Evolutionary conservation across 2,329 filamentous ascomycete genomes (phyloP).

Genomic region (Penicillium italicum): DNA sequence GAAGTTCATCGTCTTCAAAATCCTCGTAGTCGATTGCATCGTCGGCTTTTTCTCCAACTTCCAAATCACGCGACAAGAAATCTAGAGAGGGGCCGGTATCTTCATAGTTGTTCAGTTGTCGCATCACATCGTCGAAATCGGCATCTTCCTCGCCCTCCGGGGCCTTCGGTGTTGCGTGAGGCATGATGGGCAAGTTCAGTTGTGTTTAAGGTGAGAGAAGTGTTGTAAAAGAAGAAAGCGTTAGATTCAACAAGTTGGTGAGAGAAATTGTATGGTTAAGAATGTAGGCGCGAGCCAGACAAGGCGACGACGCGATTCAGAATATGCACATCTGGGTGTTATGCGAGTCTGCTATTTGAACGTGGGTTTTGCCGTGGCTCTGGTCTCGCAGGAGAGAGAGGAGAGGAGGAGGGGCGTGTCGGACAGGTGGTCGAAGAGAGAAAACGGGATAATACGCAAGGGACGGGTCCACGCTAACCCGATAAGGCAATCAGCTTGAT

Average conservation of each 20-base stretch:
- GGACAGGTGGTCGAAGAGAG: background rate
- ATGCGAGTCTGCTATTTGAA: background rate
- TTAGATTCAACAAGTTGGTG: background rate
- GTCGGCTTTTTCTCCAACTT: slow-evolving; percentile 72
- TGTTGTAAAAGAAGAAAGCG: background rate
- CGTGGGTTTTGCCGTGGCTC: background rate
- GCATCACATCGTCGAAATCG: slow-evolving; percentile 43
- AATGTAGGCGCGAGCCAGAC: slow-evolving; percentile 7
- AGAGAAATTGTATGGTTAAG: background rate
- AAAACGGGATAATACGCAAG: slow-evolving; percentile 9
- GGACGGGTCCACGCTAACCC: slow-evolving; percentile 22
- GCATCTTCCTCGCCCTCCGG: slow-evolving; percentile 35
- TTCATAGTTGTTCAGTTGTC: slow-evolving; percentile 40
- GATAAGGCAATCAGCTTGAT: slow-evolving; percentile 24
- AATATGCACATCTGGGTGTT: slow-evolving; percentile 8
- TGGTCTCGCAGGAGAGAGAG: background rate
- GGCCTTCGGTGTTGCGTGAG: slow-evolving; percentile 36
- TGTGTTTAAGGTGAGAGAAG: background rate
- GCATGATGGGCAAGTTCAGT: slow-evolving; percentile 26
- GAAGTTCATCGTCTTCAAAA: slow-evolving; percentile 85
- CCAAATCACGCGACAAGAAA: slow-evolving; percentile 40
- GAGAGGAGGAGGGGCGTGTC: background rate
- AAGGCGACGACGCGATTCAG: slow-evolving; percentile 8
- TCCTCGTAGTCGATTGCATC: slow-evolving; percentile 90
- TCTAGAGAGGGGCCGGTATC: slow-evolving; percentile 36